phyloP scores from a whole-genome alignment of 164 flowering plant species.

The Berberis vulgaris region DNA sequence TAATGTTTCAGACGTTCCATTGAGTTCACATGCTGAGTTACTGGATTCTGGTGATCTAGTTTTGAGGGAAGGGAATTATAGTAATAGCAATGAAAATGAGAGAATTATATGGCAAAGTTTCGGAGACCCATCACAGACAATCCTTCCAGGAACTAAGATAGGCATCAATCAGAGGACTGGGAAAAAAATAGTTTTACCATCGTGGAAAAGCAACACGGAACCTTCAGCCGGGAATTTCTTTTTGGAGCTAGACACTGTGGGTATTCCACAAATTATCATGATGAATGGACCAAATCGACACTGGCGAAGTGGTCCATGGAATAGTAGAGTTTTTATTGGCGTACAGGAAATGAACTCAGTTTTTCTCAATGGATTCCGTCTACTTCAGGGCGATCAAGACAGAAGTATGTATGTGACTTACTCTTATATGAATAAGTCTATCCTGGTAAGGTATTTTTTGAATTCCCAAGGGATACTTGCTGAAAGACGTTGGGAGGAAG shows the following conservation, averaged over 20 bases:
- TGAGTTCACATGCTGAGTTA: background rate
- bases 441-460: background rate
- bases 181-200: conserved; percentile 5
- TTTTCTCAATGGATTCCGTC: conserved; percentile 1
- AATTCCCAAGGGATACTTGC: background rate
- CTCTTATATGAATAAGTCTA: background rate
- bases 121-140: background rate
- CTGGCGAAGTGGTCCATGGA: conserved; percentile 38
- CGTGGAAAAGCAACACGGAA: conserved; percentile 26
- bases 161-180: conserved; percentile 7
- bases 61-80: background rate
- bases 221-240: conserved; percentile 27
- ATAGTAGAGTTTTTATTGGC: conserved; percentile 19
- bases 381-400: background rate
- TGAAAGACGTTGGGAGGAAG: background rate
- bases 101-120: conserved; percentile 2
- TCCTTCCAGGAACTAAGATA: conserved; percentile 14
- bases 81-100: background rate
- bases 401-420: conserved; percentile 1
- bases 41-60: conserved; percentile 3
- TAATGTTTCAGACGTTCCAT: background rate
- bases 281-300: conserved; percentile 18
- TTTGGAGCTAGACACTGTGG: conserved; percentile 4
- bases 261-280: conserved; percentile 14
- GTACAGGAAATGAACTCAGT: conserved; percentile 9